Evolutionary conservation across 1,284 basidiomycete genomes (phyloP), one percentile per base, ranked within the genome.

Genomic region (Ganoderma meredithae): DNA sequence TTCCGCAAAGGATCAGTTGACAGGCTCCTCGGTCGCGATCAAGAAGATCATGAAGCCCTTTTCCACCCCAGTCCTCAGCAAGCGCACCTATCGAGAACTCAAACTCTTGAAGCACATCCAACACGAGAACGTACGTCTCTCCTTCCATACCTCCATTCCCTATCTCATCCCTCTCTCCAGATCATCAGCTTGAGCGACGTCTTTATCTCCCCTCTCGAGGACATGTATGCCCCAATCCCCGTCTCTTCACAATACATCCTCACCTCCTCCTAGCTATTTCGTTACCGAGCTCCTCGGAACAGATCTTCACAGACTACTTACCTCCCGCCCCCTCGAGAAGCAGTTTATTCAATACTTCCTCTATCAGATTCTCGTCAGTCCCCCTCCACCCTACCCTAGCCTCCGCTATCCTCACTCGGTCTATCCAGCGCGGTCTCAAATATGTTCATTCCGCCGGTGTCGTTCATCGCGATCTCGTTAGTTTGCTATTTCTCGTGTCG

Each of bases 271-370:
- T 76, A 96, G 94, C 76, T 99, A 99, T 85, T 99, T 99, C 80
- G 98, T 99, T 66, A 99, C 98, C n/a, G 97, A 99, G 79, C 90
- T 99, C 10, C 90, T 99, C 58, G 97, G 98, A 65, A 99, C 97
- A 71, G 97, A 99, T 83, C 88, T 99, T 19, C 97, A 99, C 80
- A 94, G 97, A 72, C 88, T 99, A 41, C 88, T 99, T 74, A 99
- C 98, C 25, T 97, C 95, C 62, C 88, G 97, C 64, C 97, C 97
- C 31, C 86, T 99, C 73, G 97, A 99, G 85, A 99, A 99, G 85
- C 97, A 99, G 81, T 99, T 99, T 82, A 99, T 99, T 71, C 97
- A 99, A 80, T 99, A 99, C 82, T 99, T 99, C 86, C 85, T 99
- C 49, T 99, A 99, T 84, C 97, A 99, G 82, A 99, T 99, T 74